Base-by-base conservation (phyloP, 1,284 basidiomycete species). In the Ganoderma multipileum region DNA sequence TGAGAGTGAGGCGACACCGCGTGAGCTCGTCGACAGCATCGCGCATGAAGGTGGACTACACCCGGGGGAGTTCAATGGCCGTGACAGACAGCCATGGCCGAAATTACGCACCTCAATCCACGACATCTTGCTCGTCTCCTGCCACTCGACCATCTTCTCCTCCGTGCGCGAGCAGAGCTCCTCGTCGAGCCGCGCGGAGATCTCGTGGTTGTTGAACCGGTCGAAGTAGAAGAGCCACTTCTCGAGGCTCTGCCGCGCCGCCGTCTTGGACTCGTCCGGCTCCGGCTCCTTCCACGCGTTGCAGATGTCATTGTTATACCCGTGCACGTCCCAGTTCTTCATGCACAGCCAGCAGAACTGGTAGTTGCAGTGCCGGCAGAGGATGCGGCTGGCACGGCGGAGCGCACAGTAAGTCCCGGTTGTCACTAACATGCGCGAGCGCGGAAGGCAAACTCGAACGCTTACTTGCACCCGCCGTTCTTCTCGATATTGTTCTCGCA, bases 331-430 rank as follows among this genome's bases (percentile, higher is more conserved):
- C 90, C 90, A 91, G 0, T 87, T 84, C 7, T 87, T 86, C 81
- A 88, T 86, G 79, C 90, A 92, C 62, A 92, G 84, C 90, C 90
- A 91, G 79, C 90, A 92, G 80, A 90, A 92, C 78, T 90, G 84
- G 77, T 81, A 85, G 66, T 84, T 83, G 79, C 88, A 90, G 75
- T 88, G 86, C 72, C 86, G 84, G 78, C 88, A 89, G 2, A 85
- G 83, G 47, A 80, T 80, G 12, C 79, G 79, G 69, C 79, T 80
- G 64, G 2, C 47, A 23, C 33, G 11, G 23, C 30, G 18, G 14
- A n/a, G n/a, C n/a, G n/a, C 36, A 50, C 33, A 11, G 11, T 76
- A 85, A 84, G 73, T 81, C 83, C 71, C 33, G 55, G 33, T 18
- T 54, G 20, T 44, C 44, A n/a, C 33, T 36, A 64, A 55, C 54